Percentiles rank a stretch among this genome's conserved stretches.
Evolutionary conservation across 2,329 filamentous ascomycete species (phyloP).

Genomic region (Leptosphaerulina australis): DNA sequence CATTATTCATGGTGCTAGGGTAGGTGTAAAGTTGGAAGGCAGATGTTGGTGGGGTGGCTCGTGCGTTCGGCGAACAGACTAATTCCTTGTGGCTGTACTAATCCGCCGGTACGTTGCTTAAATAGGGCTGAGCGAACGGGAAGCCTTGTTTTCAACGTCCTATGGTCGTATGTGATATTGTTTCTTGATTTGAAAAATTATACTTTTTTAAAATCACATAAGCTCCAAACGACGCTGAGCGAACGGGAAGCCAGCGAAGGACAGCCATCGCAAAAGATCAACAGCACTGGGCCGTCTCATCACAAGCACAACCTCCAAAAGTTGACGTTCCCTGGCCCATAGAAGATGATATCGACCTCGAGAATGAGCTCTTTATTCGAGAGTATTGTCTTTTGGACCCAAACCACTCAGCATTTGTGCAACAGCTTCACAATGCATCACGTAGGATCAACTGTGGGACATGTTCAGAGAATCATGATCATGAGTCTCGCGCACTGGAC

Average conservation of each 20-base stretch:
- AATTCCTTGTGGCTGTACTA: too few relatives aligned
- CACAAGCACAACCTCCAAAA: constrained; percentile 52
- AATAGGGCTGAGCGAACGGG: too few relatives aligned
- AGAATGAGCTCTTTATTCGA: constrained; percentile 76
- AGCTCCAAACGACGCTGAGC: too few relatives aligned
- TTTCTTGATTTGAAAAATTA: too few relatives aligned
- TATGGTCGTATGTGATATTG: too few relatives aligned
- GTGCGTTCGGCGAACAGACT: too few relatives aligned
- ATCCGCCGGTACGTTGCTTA: too few relatives aligned
- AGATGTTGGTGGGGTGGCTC: too few relatives aligned
- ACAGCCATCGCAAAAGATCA: constrained; percentile 62
- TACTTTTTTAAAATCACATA: too few relatives aligned
- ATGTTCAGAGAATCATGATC: constrained; percentile 56
- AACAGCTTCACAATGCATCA: constrained; percentile 64
- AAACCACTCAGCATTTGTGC: constrained; percentile 71
- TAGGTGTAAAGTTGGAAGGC: too few relatives aligned
- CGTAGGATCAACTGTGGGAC: constrained; percentile 55
- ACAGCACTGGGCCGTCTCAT: constrained; percentile 48
- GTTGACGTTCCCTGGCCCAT: constrained; percentile 55
- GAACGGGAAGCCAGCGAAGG: constrained; percentile 77
- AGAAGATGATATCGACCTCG: constrained; percentile 64
- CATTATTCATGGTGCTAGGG: too few relatives aligned
- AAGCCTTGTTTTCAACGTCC: too few relatives aligned
- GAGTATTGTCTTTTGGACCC: constrained; percentile 81
- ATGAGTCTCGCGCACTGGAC: constrained; percentile 59